phyloP scores from a whole-genome alignment of 495 filamentous ascomycete genomes.

The Lepidopterella palustris region DNA sequence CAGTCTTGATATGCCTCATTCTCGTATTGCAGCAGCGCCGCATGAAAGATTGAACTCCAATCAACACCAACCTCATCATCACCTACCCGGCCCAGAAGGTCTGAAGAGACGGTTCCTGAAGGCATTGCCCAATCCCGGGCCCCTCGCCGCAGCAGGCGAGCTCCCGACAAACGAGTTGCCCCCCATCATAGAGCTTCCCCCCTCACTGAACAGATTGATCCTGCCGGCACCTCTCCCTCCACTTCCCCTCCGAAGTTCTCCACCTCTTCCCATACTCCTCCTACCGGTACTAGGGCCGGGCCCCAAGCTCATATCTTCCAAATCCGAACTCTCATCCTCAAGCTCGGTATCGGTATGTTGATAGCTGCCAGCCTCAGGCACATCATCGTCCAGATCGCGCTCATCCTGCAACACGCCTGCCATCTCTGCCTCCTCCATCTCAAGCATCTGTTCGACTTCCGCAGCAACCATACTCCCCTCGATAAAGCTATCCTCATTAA shows the following conservation, averaged over 20 bases:
- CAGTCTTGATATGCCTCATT: too few relatives aligned
- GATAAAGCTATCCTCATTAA: slow-evolving; percentile 32
- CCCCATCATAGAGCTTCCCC: slow-evolving; percentile 25
- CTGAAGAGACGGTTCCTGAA: slow-evolving; percentile 8
- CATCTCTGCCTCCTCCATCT: slow-evolving; percentile 37
- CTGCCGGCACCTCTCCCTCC: not conserved
- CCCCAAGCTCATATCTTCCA: slow-evolving; percentile 35
- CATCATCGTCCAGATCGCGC: slow-evolving; percentile 56
- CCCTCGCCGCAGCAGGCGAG: slow-evolving; percentile 23
- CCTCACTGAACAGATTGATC: slow-evolving; percentile 16
- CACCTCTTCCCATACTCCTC: slow-evolving; percentile 2
- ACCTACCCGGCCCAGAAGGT: too few relatives aligned
- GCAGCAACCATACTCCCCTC: slow-evolving; percentile 33
- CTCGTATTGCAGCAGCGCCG: too few relatives aligned
- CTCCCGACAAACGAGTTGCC: slow-evolving; percentile 28
- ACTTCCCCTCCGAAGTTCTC: too few relatives aligned
- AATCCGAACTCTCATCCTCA: slow-evolving; percentile 47
- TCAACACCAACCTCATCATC: too few relatives aligned
- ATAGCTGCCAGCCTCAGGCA: slow-evolving; percentile 62
- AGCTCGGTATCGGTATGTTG: slow-evolving; percentile 82
- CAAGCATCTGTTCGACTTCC: slow-evolving; percentile 30
- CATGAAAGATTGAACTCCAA: too few relatives aligned
- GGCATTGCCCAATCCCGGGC: not conserved
- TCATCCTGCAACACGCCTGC: slow-evolving; percentile 46
- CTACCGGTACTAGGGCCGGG: not conserved